Conservation (phyloP, 257 asterid genomes). For the Echites panduratus region DNA sequence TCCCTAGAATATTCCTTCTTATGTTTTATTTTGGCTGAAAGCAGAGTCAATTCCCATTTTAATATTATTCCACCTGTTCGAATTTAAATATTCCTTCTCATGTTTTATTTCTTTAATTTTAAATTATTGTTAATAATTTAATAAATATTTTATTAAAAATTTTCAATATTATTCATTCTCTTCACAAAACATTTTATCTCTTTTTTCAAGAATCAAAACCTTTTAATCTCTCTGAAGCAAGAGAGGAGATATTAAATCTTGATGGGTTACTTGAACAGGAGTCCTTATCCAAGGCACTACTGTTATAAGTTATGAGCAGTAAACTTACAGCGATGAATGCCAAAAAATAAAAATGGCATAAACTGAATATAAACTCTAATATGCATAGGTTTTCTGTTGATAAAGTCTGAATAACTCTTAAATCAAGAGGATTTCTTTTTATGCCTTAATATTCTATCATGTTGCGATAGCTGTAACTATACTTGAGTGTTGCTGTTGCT, state of each 20-base stretch:
- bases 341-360: too few species aligned
- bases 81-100: too few species aligned
- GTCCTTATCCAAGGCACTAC: background rate
- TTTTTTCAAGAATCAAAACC: background rate
- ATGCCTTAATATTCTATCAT: background rate
- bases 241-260: background rate
- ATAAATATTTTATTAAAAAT: too few species aligned
- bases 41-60: too few species aligned
- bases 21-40: too few species aligned
- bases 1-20: too few species aligned
- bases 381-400: background rate
- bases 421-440: background rate
- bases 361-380: background rate
- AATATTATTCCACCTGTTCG: too few species aligned
- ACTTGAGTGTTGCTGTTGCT: slow-evolving; percentile 42
- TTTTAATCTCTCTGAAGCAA: background rate
- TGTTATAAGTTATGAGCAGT: background rate
- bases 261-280: too few species aligned
- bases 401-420: background rate
- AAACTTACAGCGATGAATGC: background rate
- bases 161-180: background rate
- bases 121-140: too few species aligned
- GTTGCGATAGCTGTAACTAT: background rate
- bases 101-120: too few species aligned
- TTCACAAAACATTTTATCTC: too few species aligned